These are phyloP conservation scores for Boletus pseudopeckii DNA, from an alignment of 768 basidiomycete genomes.

Conservation along the genomic window DNA sequence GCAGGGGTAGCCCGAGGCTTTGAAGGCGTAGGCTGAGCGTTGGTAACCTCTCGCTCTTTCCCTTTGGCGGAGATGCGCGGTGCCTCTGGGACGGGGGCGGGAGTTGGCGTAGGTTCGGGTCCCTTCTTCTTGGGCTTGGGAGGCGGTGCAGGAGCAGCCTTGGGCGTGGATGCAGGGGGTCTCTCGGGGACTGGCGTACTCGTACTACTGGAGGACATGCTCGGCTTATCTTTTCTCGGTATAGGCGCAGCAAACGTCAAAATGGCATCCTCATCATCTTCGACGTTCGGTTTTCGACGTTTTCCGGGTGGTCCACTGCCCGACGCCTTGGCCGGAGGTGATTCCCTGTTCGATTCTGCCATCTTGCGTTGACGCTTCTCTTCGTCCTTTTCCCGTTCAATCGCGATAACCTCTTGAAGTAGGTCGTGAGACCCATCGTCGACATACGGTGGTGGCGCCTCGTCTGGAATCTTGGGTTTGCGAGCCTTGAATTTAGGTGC, in stretches of 20 bases:
- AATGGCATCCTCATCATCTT: slow-evolving; percentile 58
- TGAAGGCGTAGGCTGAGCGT: slow-evolving; percentile 32
- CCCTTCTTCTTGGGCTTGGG: slow-evolving; percentile 46
- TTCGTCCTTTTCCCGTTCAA: slow-evolving; percentile 65
- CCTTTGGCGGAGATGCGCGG: slow-evolving; percentile 57
- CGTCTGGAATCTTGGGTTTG: slow-evolving; percentile 43
- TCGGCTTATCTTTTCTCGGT: slow-evolving; percentile 48
- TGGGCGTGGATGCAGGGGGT: slow-evolving; percentile 25
- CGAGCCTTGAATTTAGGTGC: slow-evolving; percentile 37
- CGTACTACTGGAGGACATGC: slow-evolving; percentile 36
- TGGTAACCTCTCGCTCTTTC: slow-evolving; percentile 63
- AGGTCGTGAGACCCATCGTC: slow-evolving; percentile 83
- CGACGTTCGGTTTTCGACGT: slow-evolving; percentile 50
- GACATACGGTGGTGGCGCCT: slow-evolving; percentile 62
- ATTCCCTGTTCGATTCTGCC: slow-evolving; percentile 39
- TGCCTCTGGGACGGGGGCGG: slow-evolving; percentile 18
- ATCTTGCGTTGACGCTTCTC: slow-evolving; percentile 45
- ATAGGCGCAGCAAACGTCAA: slow-evolving; percentile 56
- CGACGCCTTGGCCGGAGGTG: slow-evolving; percentile 35
- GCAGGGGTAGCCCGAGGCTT: slow-evolving; percentile 40
- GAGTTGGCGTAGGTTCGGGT: slow-evolving; percentile 21
- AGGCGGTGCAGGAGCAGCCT: slow-evolving; percentile 20
- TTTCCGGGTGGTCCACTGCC: slow-evolving; percentile 44
- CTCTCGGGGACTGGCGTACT: slow-evolving; percentile 39
- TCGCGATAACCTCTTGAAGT: slow-evolving; percentile 76